phyloP scores from a whole-genome alignment of 2,329 filamentous ascomycete genomes.

The Graphium sp. region DNA sequence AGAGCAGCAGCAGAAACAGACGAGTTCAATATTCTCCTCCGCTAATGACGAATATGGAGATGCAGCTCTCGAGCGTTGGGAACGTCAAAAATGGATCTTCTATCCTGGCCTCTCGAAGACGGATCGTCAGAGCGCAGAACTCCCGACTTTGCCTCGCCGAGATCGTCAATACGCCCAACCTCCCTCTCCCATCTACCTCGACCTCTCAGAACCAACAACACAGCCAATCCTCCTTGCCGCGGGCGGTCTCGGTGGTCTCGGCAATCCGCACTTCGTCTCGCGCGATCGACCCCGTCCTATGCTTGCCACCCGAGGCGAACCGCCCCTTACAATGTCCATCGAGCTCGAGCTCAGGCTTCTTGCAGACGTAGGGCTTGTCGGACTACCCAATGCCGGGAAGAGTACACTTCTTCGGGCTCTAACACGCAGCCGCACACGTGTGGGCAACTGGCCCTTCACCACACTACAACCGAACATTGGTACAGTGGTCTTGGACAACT shows the following conservation, averaged over 20 bases:
- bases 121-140: constrained; percentile 39
- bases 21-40: too few relatives aligned
- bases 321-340: constrained; percentile 59
- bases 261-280: constrained; percentile 84
- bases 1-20: too few relatives aligned
- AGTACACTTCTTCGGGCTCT: constrained; percentile 78
- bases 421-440: constrained; percentile 72
- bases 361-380: constrained; percentile 87
- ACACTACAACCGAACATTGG: constrained; percentile 91
- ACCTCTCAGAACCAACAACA: constrained; percentile 61
- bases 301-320: constrained; percentile 76
- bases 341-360: constrained; percentile 89
- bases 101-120: constrained; percentile 63
- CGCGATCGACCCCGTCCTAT: constrained; percentile 60
- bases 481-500: constrained; percentile 81
- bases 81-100: constrained; percentile 53
- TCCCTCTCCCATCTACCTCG: constrained; percentile 52
- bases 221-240: constrained; percentile 72
- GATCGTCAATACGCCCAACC: constrained; percentile 49
- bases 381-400: constrained; percentile 90
- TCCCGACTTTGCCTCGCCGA: constrained; percentile 33
- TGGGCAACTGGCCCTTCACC: constrained; percentile 94
- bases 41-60: too few relatives aligned
- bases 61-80: too few relatives aligned
- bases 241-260: constrained; percentile 76